Conservation (phyloP, 192 early-diverging fungal species). For the Linnemannia zychae region DNA sequence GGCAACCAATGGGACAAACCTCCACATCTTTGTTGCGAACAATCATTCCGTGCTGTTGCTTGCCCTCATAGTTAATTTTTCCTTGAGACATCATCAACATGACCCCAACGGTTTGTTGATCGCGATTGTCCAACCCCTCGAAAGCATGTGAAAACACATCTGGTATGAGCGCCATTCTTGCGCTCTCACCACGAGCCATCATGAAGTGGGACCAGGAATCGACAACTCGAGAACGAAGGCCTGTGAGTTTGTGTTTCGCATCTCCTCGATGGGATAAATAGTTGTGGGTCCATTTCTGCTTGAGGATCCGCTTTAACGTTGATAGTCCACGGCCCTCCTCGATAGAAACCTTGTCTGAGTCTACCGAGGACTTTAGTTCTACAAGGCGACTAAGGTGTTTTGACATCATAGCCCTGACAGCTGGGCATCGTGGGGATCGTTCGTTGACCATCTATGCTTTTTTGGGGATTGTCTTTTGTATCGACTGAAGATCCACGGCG, state of each 20-base stretch:
- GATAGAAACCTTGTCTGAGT: too few species aligned
- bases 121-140: background rate
- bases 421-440: too few species aligned
- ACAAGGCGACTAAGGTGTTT: too few species aligned
- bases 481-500: too few species aligned
- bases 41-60: background rate
- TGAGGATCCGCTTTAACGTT: too few species aligned
- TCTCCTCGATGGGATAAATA: background rate
- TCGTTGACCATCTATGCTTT: too few species aligned
- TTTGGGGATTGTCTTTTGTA: too few species aligned
- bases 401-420: too few species aligned
- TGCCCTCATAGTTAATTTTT: background rate
- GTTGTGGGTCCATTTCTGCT: too few species aligned
- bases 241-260: background rate
- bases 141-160: conserved; percentile 14
- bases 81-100: conserved; percentile 19
- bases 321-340: too few species aligned
- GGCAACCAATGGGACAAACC: conserved; percentile 13
- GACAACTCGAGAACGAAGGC: background rate
- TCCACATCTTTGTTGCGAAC: conserved; percentile 25
- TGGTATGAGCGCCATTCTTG: background rate
- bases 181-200: conserved; percentile 25
- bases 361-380: too few species aligned
- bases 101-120: conserved; percentile 4
- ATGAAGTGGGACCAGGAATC: conserved; percentile 25